These are phyloP conservation scores for Cystobasidium ongulense DNA, from an alignment of 768 basidiomycete genomes.

Conservation along the genomic window DNA sequence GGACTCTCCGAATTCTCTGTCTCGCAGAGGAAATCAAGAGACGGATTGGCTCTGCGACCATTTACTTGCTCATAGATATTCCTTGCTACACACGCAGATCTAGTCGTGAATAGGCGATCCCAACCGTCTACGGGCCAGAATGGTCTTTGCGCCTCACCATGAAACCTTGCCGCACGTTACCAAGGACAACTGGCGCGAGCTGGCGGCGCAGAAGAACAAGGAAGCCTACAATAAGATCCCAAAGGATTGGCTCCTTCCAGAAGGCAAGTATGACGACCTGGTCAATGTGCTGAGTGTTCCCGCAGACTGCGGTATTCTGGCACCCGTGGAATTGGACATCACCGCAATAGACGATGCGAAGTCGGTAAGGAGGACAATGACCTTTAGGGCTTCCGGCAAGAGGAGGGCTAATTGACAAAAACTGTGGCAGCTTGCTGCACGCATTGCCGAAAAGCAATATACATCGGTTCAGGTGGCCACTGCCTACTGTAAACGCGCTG, in stretches of 20 bases:
- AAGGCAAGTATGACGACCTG: slow-evolving; percentile 1
- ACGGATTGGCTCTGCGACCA: too few relatives aligned
- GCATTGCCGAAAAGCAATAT: slow-evolving; percentile 55
- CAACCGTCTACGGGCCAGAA: too few relatives aligned
- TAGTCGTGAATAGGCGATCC: too few relatives aligned
- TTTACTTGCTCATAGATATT: too few relatives aligned
- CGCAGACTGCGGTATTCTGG: slow-evolving; percentile 53
- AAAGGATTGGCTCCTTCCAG: slow-evolving; percentile 2
- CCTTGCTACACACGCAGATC: too few relatives aligned
- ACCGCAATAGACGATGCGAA: slow-evolving; percentile 52
- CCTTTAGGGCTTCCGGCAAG: too few relatives aligned
- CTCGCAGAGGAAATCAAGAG: too few relatives aligned
- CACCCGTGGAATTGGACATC: slow-evolving; percentile 55
- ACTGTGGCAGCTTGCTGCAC: slow-evolving; percentile 49
- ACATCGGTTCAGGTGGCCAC: slow-evolving; percentile 61
- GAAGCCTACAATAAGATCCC: background rate
- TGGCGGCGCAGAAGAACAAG: slow-evolving; percentile 17
- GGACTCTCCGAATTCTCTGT: too few relatives aligned
- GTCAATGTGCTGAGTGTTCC: slow-evolving; percentile 9
- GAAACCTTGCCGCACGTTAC: slow-evolving; percentile 22
- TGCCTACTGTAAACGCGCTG: slow-evolving; percentile 68
- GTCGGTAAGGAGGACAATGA: slow-evolving; percentile 5
- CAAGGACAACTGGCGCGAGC: slow-evolving; percentile 34
- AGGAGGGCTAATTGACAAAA: too few relatives aligned
- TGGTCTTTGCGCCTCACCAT: slow-evolving; percentile 4